Conservation (phyloP, 1,139 yeast species). For the Kodamaea sp. region DNA sequence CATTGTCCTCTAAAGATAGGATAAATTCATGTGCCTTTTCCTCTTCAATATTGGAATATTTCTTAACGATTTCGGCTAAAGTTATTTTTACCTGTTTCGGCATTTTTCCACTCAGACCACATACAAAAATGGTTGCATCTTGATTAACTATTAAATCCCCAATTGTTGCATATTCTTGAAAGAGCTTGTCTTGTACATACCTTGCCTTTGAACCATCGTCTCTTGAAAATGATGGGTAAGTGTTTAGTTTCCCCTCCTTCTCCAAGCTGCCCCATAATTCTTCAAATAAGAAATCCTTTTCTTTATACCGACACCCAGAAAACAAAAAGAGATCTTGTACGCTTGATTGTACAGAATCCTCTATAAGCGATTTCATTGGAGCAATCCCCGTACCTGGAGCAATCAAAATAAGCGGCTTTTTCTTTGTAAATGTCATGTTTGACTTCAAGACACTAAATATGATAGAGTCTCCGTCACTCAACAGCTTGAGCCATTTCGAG, state of each 20-base stretch:
- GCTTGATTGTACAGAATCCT: slow-evolving; percentile 18
- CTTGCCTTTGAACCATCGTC: slow-evolving; percentile 38
- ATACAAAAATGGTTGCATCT: slow-evolving; percentile 63
- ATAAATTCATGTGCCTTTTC: slow-evolving; percentile 51
- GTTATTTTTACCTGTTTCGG: slow-evolving; percentile 87
- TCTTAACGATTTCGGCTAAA: slow-evolving; percentile 54
- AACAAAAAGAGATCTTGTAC: slow-evolving; percentile 47
- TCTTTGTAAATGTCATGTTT: slow-evolving; percentile 30
- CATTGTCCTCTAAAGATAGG: slow-evolving; percentile 56
- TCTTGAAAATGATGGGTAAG: slow-evolving; percentile 21
- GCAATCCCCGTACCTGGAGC: slow-evolving; percentile 95
- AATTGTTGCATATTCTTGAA: slow-evolving; percentile 44
- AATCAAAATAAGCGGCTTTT: slow-evolving; percentile 62
- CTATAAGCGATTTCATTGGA: slow-evolving; percentile 71
- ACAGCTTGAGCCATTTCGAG: slow-evolving; percentile 64
- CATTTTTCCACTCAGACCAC: slow-evolving; percentile 96
- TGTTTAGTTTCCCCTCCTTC: slow-evolving; percentile 19
- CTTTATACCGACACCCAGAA: slow-evolving; percentile 69
- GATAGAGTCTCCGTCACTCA: slow-evolving; percentile 47
- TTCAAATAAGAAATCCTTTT: slow-evolving; percentile 66
- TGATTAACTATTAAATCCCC: slow-evolving; percentile 51
- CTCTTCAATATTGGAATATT: slow-evolving; percentile 34
- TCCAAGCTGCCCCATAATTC: slow-evolving; percentile 47
- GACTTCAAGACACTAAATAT: slow-evolving; percentile 55
- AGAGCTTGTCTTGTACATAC: slow-evolving; percentile 74